Conservation (phyloP, 441 rosid genomes). For the Hura crepitans region DNA sequence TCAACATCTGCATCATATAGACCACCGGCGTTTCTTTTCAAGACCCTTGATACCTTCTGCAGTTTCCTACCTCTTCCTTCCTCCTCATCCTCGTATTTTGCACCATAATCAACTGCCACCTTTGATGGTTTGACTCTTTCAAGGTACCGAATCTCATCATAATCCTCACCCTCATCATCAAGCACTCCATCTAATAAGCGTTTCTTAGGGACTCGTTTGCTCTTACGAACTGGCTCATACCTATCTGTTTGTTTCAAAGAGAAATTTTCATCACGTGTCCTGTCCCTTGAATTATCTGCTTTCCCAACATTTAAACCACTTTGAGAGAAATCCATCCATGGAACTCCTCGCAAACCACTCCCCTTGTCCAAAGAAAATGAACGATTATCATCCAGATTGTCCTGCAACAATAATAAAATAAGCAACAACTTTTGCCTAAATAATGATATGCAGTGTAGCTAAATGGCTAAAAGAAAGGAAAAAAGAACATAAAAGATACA, state of each 20-base stretch:
- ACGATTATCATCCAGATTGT: constrained; percentile 41
- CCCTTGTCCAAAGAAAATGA: constrained; percentile 49
- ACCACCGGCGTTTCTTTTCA: too few relatives aligned
- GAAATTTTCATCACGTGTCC: constrained; percentile 35
- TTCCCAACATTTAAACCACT: constrained; percentile 53
- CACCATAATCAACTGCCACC: too few relatives aligned
- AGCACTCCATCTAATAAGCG: constrained; percentile 57
- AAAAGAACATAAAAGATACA: constrained; percentile 23
- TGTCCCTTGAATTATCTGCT: constrained; percentile 49
- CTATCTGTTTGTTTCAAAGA: constrained; percentile 48
- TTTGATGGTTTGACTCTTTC: constrained; percentile 61
- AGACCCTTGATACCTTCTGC: constrained; percentile 49
- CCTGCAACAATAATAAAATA: too few relatives aligned
- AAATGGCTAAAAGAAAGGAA: neutral
- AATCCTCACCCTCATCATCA: constrained; percentile 59
- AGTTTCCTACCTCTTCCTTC: constrained; percentile 51
- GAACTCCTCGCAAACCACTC: constrained; percentile 59
- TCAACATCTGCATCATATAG: constrained; percentile 31
- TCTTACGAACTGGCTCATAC: constrained; percentile 64
- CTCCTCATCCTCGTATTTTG: constrained; percentile 41
- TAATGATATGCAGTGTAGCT: too few relatives aligned
- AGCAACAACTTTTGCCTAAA: too few relatives aligned
- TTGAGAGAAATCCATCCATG: constrained; percentile 65
- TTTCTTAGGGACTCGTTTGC: constrained; percentile 74
- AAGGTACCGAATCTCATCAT: constrained; percentile 74